A percentile compares a stretch with the other conserved stretches of the same genome.
phyloP scores from a whole-genome alignment of 2,329 filamentous ascomycete species.

The Paradendryphiella salina region DNA sequence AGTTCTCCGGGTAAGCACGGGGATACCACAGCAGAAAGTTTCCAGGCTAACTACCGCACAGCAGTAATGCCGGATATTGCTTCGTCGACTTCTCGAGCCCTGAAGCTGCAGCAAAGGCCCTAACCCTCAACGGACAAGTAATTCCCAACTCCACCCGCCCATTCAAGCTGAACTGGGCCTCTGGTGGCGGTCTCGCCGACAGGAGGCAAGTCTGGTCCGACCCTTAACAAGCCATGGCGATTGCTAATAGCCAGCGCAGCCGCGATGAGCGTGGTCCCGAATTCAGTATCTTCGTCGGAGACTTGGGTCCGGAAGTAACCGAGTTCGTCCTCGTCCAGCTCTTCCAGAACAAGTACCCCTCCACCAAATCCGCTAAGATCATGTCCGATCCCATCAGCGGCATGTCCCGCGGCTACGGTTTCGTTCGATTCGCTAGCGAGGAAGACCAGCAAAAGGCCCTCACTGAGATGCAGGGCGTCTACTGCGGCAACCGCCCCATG shows the following conservation, averaged over 20 bases:
- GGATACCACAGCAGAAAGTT: constrained; percentile 17
- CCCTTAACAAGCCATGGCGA: neutral
- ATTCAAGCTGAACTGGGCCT: constrained; percentile 99
- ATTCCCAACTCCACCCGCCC: constrained; percentile 93
- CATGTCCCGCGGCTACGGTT: constrained; percentile 96
- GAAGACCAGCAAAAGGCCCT: constrained; percentile 94
- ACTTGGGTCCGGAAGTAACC: constrained; percentile 96
- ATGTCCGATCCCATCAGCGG: constrained; percentile 99
- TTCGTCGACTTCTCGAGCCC: constrained; percentile 90
- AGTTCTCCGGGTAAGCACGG: constrained; percentile 82
- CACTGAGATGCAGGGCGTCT: constrained; percentile 98
- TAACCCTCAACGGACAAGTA: constrained; percentile 82
- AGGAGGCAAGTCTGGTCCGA: constrained; percentile 65
- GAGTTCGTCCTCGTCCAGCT: constrained; percentile 97
- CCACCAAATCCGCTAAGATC: constrained; percentile 99
- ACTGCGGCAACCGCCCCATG: constrained; percentile 98
- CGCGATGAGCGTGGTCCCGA: constrained; percentile 96
- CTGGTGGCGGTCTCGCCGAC: constrained; percentile 91
- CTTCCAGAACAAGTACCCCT: constrained; percentile 94
- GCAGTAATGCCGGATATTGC: constrained; percentile 98
- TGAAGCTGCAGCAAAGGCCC: constrained; percentile 85
- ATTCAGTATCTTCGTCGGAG: constrained; percentile 96
- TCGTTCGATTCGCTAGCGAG: constrained; percentile 96
- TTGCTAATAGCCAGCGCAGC: constrained; percentile 37
- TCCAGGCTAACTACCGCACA: constrained; percentile 53